Conservation (phyloP, 306 rosid genomes). For the Elaeagnus macrophylla region DNA sequence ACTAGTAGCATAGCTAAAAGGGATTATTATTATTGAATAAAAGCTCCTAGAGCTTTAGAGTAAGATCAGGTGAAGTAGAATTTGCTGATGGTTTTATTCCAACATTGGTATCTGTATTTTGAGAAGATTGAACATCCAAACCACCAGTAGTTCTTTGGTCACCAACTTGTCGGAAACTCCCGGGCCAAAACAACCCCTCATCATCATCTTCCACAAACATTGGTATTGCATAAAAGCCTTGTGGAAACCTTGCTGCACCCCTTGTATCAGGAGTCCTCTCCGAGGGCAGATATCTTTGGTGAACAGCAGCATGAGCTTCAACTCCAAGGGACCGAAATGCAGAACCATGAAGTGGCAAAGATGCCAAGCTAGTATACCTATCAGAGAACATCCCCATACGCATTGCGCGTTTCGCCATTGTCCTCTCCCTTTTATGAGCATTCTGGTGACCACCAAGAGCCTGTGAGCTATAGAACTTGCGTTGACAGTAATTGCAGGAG, state of each 20-base stretch:
- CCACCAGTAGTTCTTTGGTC: constrained; percentile 19
- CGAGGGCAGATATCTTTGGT: constrained; percentile 33
- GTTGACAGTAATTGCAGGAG: constrained; percentile 78
- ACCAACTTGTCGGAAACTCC: constrained; percentile 66
- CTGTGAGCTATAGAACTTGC: constrained; percentile 88
- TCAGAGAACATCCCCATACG: constrained; percentile 62
- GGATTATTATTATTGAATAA: constrained; percentile 9
- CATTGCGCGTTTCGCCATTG: constrained; percentile 82
- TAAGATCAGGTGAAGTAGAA: constrained; percentile 62
- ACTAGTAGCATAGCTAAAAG: constrained; percentile 19
- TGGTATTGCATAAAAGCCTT: constrained; percentile 38
- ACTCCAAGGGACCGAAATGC: constrained; percentile 64
- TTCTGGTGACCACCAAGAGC: constrained; percentile 92
- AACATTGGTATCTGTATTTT: constrained; percentile 23
- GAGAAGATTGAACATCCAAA: constrained; percentile 19
- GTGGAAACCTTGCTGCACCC: constrained; percentile 49
- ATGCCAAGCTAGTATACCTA: constrained; percentile 65
- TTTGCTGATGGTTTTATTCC: constrained; percentile 27
- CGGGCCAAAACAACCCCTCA: constrained; percentile 63
- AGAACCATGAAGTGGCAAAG: constrained; percentile 76
- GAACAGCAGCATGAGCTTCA: constrained; percentile 65
- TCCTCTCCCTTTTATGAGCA: constrained; percentile 86
- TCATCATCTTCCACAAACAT: constrained; percentile 55
- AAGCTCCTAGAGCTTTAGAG: constrained; percentile 53
- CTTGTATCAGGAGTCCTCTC: constrained; percentile 31